These are phyloP conservation scores for Niveomyces coronatus DNA, from an alignment of 2,329 filamentous ascomycete genomes.

Conservation along the genomic window DNA sequence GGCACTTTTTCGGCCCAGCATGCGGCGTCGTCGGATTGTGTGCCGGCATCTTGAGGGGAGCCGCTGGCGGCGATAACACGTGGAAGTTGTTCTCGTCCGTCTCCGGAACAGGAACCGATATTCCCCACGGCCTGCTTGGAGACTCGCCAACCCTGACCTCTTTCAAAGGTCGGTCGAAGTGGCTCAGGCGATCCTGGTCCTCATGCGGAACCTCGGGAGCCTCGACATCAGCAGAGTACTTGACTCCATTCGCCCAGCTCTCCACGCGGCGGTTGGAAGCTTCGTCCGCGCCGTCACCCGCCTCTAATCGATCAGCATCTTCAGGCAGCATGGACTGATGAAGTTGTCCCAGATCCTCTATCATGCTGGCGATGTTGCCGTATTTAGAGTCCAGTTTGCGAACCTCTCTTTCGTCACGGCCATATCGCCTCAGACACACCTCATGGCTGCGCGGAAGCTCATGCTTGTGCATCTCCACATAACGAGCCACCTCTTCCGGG, in stretches of 20 bases:
- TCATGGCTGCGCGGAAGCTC: conserved; percentile 89
- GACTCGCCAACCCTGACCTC: conserved; percentile 91
- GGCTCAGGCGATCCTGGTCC: conserved; percentile 50
- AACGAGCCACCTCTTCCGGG: conserved; percentile 84
- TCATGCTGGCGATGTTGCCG: conserved; percentile 86
- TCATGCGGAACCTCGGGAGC: conserved; percentile 26
- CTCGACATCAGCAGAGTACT: conserved; percentile 34
- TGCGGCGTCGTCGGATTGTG: conserved; percentile 15
- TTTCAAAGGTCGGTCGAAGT: conserved; percentile 76
- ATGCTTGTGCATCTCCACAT: conserved; percentile 92
- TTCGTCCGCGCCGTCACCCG: conserved; percentile 33
- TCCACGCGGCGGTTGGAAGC: conserved; percentile 63
- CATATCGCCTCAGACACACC: conserved; percentile 81
- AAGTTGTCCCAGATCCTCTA: conserved; percentile 76
- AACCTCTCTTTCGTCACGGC: conserved; percentile 76
- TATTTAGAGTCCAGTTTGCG: conserved; percentile 90
- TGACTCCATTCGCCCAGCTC: conserved; percentile 75
- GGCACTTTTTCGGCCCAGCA: conserved; percentile 39
- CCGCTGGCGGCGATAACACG: conserved; percentile 46
- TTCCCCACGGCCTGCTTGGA: conserved; percentile 87
- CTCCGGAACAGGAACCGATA: conserved; percentile 60
- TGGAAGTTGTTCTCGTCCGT: conserved; percentile 26
- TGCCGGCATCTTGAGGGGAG: conserved; percentile 41
- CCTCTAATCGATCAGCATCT: conserved; percentile 33
- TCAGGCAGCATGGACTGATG: conserved; percentile 78